Conservation (phyloP, 345 rosid species). For the Nephelium lappaceum region DNA sequence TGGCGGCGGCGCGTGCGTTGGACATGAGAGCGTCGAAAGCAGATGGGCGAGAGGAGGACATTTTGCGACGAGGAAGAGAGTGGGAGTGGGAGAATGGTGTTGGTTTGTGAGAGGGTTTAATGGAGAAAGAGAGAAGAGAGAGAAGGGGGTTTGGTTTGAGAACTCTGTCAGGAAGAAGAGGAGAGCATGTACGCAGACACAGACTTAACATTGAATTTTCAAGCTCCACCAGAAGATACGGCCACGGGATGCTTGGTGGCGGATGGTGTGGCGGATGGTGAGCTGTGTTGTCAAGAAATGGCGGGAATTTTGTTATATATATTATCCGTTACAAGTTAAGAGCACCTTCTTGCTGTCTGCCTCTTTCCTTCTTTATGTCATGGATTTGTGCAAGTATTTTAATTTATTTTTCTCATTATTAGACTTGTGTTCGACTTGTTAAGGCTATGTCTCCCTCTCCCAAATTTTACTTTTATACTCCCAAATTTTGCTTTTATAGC, state of each 20-base stretch:
- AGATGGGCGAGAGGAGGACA: constrained; percentile 65
- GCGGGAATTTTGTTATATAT: neutral
- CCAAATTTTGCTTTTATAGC: too few species aligned
- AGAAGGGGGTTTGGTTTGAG: constrained; percentile 8
- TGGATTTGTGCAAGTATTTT: too few species aligned
- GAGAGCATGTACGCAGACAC: constrained; percentile 40
- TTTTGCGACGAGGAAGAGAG: constrained; percentile 24
- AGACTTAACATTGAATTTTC: constrained; percentile 32
- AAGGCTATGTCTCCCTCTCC: too few species aligned
- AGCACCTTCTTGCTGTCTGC: too few species aligned
- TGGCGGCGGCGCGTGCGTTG: constrained; percentile 68
- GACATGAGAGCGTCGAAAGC: constrained; percentile 94
- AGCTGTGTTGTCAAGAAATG: neutral
- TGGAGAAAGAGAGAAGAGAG: constrained; percentile 28
- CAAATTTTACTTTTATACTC: too few species aligned
- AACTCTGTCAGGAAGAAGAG: constrained; percentile 16
- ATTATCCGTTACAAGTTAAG: too few species aligned
- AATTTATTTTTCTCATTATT: too few species aligned
- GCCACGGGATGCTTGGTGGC: neutral
- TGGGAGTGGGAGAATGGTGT: constrained; percentile 1
- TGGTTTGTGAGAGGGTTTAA: neutral
- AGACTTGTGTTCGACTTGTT: too few species aligned
- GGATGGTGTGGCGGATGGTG: neutral
- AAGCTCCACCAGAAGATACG: neutral
- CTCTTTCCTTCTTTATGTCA: too few species aligned